phyloP scores from a whole-genome alignment of 495 filamentous ascomycete species.

The Penicillium lividum region DNA sequence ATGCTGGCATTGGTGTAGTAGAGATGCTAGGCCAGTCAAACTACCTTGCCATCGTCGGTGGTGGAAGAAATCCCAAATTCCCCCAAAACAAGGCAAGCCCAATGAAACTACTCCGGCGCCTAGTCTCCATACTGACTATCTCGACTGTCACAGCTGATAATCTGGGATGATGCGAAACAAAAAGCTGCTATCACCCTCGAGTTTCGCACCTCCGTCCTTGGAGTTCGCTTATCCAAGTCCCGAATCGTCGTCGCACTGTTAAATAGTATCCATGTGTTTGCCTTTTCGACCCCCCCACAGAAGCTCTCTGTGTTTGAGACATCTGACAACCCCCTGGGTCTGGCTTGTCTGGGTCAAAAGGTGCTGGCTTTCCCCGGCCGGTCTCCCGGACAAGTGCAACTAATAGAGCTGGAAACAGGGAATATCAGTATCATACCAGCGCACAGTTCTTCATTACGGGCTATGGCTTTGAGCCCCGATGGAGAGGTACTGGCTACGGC shows the following conservation, averaged over 20 bases:
- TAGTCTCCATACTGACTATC: not conserved
- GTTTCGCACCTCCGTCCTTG: conserved; percentile 72
- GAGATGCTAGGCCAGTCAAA: conserved; percentile 89
- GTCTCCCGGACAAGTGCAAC: conserved; percentile 84
- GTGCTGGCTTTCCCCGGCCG: conserved; percentile 80
- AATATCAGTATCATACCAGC: conserved; percentile 95
- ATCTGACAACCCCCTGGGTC: conserved; percentile 77
- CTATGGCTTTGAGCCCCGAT: conserved; percentile 77
- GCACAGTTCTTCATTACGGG: conserved; percentile 74
- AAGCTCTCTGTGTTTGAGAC: conserved; percentile 80
- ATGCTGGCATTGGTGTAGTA: conserved; percentile 78
- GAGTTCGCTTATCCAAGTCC: conserved; percentile 73
- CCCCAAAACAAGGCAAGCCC: conserved; percentile 76
- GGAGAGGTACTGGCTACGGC: conserved; percentile 86
- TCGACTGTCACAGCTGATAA: conserved; percentile 59
- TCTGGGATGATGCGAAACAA: conserved; percentile 88
- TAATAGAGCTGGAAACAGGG: conserved; percentile 77
- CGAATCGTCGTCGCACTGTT: conserved; percentile 80
- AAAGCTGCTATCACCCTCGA: conserved; percentile 73
- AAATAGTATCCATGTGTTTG: conserved; percentile 81
- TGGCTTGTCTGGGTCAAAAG: conserved; percentile 75
- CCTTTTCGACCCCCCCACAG: conserved; percentile 74
- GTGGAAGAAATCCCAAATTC: conserved; percentile 83
- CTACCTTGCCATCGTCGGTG: conserved; percentile 87
- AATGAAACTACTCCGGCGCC: not conserved